Conservation (phyloP, 2,329 filamentous ascomycete genomes). For the Aureobasidium melanogenum region DNA sequence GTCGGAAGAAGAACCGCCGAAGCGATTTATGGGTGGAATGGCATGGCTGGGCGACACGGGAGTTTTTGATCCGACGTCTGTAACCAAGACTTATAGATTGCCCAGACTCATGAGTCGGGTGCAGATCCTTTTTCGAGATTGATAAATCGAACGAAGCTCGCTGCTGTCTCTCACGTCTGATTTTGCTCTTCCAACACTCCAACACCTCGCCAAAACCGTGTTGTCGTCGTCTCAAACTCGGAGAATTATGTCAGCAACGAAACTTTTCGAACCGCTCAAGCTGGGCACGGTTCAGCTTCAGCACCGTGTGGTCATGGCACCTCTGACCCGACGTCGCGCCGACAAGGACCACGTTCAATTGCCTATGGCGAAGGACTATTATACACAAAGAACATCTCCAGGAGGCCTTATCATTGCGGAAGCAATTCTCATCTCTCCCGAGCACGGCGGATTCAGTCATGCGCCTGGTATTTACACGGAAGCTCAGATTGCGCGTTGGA, state of each 20-base stretch:
- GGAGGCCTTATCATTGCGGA: slow-evolving; percentile 53
- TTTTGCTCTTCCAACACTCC: background rate
- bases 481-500: slow-evolving; percentile 53
- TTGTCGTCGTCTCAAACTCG: background rate
- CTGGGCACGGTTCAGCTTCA: slow-evolving; percentile 34
- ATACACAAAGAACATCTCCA: slow-evolving; percentile 22
- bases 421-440: slow-evolving; percentile 42
- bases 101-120: background rate
- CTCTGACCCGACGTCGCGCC: slow-evolving; percentile 43
- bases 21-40: background rate
- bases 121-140: background rate
- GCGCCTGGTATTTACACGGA: slow-evolving; percentile 50
- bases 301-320: slow-evolving; percentile 46
- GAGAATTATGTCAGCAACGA: slow-evolving; percentile 7
- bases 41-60: too few relatives aligned
- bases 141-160: background rate
- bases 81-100: background rate
- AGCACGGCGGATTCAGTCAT: slow-evolving; percentile 40
- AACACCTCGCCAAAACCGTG: background rate
- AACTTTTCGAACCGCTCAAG: slow-evolving; percentile 34
- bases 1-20: background rate
- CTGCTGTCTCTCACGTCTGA: background rate
- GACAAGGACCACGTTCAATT: slow-evolving; percentile 39
- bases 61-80: too few relatives aligned
- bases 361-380: slow-evolving; percentile 12